These are phyloP conservation scores for Agrostemma githago DNA, from an alignment of 148 eudicot species.

Conservation along the genomic window DNA sequence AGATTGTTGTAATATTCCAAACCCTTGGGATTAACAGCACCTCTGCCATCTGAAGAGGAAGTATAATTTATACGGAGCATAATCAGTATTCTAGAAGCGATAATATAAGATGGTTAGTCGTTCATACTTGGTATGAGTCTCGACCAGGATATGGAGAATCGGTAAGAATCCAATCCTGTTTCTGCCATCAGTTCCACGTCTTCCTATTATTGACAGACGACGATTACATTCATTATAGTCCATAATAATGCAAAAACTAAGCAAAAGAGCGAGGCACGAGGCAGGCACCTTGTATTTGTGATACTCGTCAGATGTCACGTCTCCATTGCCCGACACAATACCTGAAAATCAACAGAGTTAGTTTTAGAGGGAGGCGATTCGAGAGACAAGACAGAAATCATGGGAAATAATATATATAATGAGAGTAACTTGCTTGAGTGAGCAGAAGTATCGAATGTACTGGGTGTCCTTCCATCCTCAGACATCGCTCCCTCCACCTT, in stretches of 20 bases:
- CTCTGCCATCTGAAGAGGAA: slow-evolving; percentile 40
- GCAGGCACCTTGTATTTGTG: slow-evolving; percentile 36
- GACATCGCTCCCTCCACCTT: slow-evolving; percentile 30
- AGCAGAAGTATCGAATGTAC: slow-evolving; percentile 23
- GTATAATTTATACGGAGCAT: not conserved
- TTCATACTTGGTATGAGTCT: slow-evolving; percentile 47
- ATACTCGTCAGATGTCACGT: slow-evolving; percentile 34
- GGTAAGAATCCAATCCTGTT: slow-evolving; percentile 52
- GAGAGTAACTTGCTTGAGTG: slow-evolving; percentile 10
- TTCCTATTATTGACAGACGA: slow-evolving; percentile 25
- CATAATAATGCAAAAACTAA: not conserved
- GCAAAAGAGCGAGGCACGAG: not conserved
- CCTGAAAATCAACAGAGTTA: not conserved
- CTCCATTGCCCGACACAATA: slow-evolving; percentile 15
- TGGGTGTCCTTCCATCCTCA: slow-evolving; percentile 24
- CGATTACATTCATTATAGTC: not conserved
- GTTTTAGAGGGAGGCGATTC: not conserved
- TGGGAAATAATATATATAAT: too few relatives aligned
- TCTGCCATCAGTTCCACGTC: slow-evolving; percentile 55
- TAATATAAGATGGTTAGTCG: not conserved
- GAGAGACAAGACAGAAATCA: not conserved
- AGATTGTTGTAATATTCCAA: slow-evolving; percentile 49
- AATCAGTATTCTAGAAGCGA: not conserved
- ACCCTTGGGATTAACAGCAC: slow-evolving; percentile 43
- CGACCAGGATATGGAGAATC: slow-evolving; percentile 63